phyloP scores from a whole-genome alignment of 2,329 filamentous ascomycete genomes.

The Microcyclospora tardicrescens region DNA sequence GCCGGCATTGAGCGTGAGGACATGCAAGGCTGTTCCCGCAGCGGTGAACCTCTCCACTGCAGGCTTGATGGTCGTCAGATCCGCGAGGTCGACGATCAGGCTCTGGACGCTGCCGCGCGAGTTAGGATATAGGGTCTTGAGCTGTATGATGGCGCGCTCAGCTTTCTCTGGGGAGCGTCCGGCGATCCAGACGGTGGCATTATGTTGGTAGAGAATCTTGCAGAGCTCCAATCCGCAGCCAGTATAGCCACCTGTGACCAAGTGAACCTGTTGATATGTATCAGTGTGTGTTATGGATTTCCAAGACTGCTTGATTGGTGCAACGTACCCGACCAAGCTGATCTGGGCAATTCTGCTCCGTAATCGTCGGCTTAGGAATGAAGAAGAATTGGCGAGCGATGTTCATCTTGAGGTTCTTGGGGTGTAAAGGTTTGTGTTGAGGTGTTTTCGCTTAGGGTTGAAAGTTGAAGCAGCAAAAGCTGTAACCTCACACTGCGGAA shows the following conservation, averaged over 20 bases:
- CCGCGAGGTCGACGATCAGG: slow-evolving; percentile 30
- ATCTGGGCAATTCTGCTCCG: slow-evolving; percentile 30
- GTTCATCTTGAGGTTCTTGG: no score
- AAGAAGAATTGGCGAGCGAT: slow-evolving; percentile 13
- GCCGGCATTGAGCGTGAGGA: slow-evolving; percentile 25
- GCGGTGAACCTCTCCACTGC: slow-evolving; percentile 19
- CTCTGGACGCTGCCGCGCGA: slow-evolving; percentile 29
- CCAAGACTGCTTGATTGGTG: no score
- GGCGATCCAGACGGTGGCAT: slow-evolving; percentile 42
- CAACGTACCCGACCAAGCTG: slow-evolving; percentile 23
- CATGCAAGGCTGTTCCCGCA: slow-evolving; percentile 23
- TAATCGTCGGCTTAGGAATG: slow-evolving; percentile 27
- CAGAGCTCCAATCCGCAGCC: slow-evolving; percentile 15
- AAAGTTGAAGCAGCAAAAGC: no score
- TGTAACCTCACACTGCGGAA: no score
- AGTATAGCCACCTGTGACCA: slow-evolving; percentile 39
- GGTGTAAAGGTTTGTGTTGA: no score
- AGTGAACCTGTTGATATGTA: slow-evolving; percentile 25
- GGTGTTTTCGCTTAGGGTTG: no score
- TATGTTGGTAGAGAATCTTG: slow-evolving; percentile 38
- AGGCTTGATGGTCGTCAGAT: slow-evolving; percentile 18
- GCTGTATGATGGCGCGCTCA: slow-evolving; percentile 29
- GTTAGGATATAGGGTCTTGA: slow-evolving; percentile 24
- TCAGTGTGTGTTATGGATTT: no score
- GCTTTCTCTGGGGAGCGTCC: slow-evolving; percentile 34